Base-by-base conservation (phyloP, 805 yeast species). In the Sungouiella blattae region DNA sequence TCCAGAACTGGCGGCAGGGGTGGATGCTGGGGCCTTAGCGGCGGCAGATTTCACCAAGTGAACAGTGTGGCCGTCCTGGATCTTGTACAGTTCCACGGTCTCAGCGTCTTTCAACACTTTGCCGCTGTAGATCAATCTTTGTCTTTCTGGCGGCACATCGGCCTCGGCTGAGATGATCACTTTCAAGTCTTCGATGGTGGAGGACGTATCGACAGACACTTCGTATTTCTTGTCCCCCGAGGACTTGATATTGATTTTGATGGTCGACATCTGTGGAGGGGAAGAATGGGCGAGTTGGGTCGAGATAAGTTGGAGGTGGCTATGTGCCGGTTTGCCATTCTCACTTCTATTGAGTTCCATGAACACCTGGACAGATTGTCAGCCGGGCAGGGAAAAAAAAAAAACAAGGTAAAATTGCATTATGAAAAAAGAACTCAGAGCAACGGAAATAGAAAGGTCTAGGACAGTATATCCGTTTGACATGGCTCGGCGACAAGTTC, bases 71-170 rank as follows among this genome's bases (percentile, higher is more conserved):
- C 94, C 96, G 37, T 76, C 65, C 60, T 86, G 86, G 54, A 91
- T 77, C 58, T 87, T 87, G 67, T 91, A 91, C 4, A 77, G 66
- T 12, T 71, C 80, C 7, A 91, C 61, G 5, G 85, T 74, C 47
- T 89, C 93, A 24, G 67, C 69, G 53, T 91, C 96, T 60, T 89
- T 89, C 54, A 91, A 73, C 22, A 93, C 95, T 48, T 91, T 83
- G 26, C 98, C 98, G 2, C 96, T 85, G 65, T 85, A 91, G 53
- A 91, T 89, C 55, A 91, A 72, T 40, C 98, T 74, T 63, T 89
- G 98, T 41, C 83, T 76, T n/a, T 73, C 83, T 1, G 77, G 78
- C 4, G 95, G 82, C 28, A 88, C 69, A 15, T 77, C 81, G 5
- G 88, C 62, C 40, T 69, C 73, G 14, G 68, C 65, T 17, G 80